Percentiles rank a stretch among this genome's conserved stretches.
These are phyloP conservation scores for Mycena crocata DNA, from an alignment of 768 basidiomycete genomes.

Conservation along the genomic window DNA sequence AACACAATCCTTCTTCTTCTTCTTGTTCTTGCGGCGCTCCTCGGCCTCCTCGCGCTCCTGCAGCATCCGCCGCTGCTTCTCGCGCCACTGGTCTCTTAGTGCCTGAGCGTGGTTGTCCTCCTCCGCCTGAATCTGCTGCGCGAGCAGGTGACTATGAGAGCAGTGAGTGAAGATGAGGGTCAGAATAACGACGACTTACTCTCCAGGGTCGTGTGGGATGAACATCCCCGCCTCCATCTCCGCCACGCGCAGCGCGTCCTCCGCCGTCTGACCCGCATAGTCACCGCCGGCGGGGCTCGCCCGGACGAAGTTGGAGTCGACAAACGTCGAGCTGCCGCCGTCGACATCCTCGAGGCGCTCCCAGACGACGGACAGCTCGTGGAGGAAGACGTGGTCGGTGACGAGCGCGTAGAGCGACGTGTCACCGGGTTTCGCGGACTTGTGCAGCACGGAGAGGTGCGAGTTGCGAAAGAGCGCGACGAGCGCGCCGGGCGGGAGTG, in stretches of 20 bases:
- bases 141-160: constrained; percentile 68
- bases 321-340: constrained; percentile 80
- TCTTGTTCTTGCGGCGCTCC: constrained; percentile 52
- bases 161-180: constrained; percentile 7
- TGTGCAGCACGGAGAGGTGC: constrained; percentile 90
- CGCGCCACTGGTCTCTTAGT: constrained; percentile 44
- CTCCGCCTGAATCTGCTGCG: constrained; percentile 82
- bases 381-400: constrained; percentile 84
- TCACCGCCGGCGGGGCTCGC: constrained; percentile 83
- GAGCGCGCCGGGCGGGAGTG: constrained; percentile 63
- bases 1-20: constrained; percentile 62
- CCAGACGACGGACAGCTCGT: constrained; percentile 88
- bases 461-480: constrained; percentile 94
- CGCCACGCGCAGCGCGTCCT: constrained; percentile 64
- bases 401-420: constrained; percentile 82
- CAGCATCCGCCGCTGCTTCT: constrained; percentile 38
- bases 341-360: constrained; percentile 92
- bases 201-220: constrained; percentile 59
- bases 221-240: constrained; percentile 58
- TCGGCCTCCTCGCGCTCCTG: constrained; percentile 40
- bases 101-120: constrained; percentile 69
- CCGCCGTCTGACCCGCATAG: constrained; percentile 78
- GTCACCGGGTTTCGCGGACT: constrained; percentile 50
- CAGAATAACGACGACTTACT: constrained; percentile 59
- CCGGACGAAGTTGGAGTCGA: constrained; percentile 74